Percentiles rank a stretch among this genome's conserved stretches.
Conservation (phyloP, 495 filamentous ascomycete genomes). For the Penicillium mononematosum region DNA sequence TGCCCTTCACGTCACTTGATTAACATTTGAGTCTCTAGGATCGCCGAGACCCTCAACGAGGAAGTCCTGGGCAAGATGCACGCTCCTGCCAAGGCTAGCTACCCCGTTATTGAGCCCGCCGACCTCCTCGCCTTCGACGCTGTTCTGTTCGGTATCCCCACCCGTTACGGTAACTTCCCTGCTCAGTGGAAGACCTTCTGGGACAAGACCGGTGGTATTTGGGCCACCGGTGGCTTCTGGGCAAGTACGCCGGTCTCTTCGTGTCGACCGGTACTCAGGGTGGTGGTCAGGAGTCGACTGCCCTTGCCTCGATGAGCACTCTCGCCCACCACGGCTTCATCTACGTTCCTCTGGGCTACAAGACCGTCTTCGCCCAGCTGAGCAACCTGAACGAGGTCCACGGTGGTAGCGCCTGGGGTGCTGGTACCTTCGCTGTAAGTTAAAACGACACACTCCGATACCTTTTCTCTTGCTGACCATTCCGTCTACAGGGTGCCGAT, state of each 20-base stretch:
- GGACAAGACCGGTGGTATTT: conserved; percentile 77
- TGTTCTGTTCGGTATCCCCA: conserved; percentile 94
- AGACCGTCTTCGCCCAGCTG: conserved; percentile 68
- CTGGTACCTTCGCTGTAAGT: conserved; percentile 83
- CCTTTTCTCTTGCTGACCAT: neutral
- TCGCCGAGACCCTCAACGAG: conserved; percentile 80
- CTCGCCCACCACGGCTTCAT: conserved; percentile 91
- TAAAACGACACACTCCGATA: neutral
- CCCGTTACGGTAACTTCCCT: conserved; percentile 98
- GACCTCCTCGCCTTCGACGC: conserved; percentile 78
- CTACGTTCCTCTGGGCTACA: conserved; percentile 93
- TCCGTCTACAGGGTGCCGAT: conserved; percentile 50
- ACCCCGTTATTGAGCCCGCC: conserved; percentile 66
- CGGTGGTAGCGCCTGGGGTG: conserved; percentile 90
- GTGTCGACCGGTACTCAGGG: conserved; percentile 77
- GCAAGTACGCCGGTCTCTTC: conserved; percentile 93
- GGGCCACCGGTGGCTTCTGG: conserved; percentile 71
- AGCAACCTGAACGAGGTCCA: conserved; percentile 71
- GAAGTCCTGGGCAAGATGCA: conserved; percentile 88
- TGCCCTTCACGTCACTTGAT: neutral
- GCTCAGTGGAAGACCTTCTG: conserved; percentile 94
- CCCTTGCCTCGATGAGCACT: conserved; percentile 78
- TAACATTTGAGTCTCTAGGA: conserved; percentile 41
- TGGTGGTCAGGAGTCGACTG: conserved; percentile 92
- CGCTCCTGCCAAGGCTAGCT: conserved; percentile 72